Evolutionary conservation across 176 grass and related monocot genomes (phyloP).

Genomic region (Carex myosuroides): DNA sequence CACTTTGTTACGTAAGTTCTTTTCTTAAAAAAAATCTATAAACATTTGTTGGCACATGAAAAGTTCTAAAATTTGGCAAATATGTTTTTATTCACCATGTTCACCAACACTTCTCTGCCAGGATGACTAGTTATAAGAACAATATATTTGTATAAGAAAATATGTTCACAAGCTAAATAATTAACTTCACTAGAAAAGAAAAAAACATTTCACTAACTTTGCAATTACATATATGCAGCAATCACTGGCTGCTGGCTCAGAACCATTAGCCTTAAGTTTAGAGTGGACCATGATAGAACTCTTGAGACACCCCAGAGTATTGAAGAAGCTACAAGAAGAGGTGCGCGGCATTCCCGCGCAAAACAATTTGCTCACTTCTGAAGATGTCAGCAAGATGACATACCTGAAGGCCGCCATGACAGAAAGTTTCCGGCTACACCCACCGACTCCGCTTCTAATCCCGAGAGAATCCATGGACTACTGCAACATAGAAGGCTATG

Average conservation of each 20-base stretch:
- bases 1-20: slow-evolving; percentile 7
- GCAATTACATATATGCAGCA: background rate
- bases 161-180: background rate
- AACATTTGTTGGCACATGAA: background rate
- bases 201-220: slow-evolving; percentile 29
- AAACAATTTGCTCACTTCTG: background rate
- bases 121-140: background rate
- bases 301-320: background rate
- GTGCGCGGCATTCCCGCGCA: background rate
- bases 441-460: slow-evolving; percentile 30
- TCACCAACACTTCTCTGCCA: no score
- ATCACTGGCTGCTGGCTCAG: slow-evolving; percentile 31
- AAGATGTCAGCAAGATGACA: background rate
- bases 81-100: no score
- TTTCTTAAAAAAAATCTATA: background rate
- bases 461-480: slow-evolving; percentile 18
- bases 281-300: slow-evolving; percentile 39
- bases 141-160: background rate
- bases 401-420: slow-evolving; percentile 40
- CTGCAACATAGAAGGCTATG: slow-evolving; percentile 26
- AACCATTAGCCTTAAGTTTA: slow-evolving; percentile 21
- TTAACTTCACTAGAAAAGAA: background rate
- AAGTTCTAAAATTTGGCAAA: background rate
- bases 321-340: slow-evolving; percentile 18
- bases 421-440: slow-evolving; percentile 37